Base-by-base conservation (phyloP, 768 basidiomycete genomes). In the Pholiota molesta region DNA sequence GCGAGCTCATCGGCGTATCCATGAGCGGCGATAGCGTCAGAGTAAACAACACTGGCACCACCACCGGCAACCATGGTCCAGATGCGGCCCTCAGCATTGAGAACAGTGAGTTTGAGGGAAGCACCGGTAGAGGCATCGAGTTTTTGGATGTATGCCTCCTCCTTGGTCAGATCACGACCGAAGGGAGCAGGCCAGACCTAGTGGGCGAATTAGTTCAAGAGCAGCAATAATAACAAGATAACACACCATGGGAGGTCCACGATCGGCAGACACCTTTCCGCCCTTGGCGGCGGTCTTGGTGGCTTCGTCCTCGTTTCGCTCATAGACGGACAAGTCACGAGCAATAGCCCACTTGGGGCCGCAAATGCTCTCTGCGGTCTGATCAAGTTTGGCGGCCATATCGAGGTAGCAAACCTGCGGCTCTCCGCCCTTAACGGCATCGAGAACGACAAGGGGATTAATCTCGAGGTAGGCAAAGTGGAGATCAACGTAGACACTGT, bases 31-130 rank as follows among this genome's bases (percentile, higher is more conserved):
- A 92, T 92, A 65, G 90, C 90, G 71, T 92, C 90, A 16, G 85
- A 87, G 77, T 89, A 88, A 62, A 89, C 88, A 63, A 84, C 83
- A 52, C 77, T 78, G 44, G 83, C 83, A 81, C 94, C 94, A 72
- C 97, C 97, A 80, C 97, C 97, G 58, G 97, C 97, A 59, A 99
- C 97, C 97, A 99, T 99, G 68, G 97, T 99, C 97, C 97, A 99
- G 66, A 99, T 88, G 64, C 96, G 91, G 62, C 97, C 97, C 73
- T 93, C 90, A 57, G 92, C 77, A 77, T 99, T 98, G 69, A 99
- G 82, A 56, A 99, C 97, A 44, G 97, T 99, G 49, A 99, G 86
- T 76, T 99, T 99, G 74, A 99, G 89, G 9, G 95, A 97, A 69
- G 97, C 95, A 80, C 97, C 97, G 45, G 97, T 99, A 21, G 94